A percentile compares a stretch with the other conserved stretches of the same genome.
Conservation (phyloP, 2,329 filamentous ascomycete species). For the Cladosporium sp. region DNA sequence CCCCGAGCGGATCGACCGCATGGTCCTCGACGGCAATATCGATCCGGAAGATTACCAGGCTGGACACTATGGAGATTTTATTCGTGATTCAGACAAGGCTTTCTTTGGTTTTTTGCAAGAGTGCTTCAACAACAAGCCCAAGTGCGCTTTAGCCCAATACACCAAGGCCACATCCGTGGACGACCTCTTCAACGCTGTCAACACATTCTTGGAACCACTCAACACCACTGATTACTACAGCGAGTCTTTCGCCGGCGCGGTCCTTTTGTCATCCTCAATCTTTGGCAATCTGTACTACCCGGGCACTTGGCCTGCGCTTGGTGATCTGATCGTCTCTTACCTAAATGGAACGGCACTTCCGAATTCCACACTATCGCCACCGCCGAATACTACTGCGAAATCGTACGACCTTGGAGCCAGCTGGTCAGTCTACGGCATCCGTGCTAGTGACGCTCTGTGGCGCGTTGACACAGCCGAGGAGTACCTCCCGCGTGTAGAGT, state of each 20-base stretch:
- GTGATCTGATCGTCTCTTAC: neutral
- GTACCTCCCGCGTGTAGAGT: neutral
- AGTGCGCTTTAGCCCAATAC: neutral
- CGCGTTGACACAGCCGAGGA: neutral
- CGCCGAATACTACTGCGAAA: neutral
- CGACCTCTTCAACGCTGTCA: neutral
- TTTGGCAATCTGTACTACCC: neutral
- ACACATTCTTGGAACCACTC: neutral
- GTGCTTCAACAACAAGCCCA: neutral
- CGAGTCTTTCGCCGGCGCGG: neutral
- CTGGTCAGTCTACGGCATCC: neutral
- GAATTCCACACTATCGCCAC: neutral
- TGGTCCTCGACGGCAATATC: slow-evolving; percentile 45
- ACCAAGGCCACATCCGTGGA: neutral
- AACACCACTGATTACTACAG: neutral
- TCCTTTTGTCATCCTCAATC: neutral
- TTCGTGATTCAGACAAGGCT: neutral
- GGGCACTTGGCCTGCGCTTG: neutral
- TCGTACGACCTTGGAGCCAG: neutral
- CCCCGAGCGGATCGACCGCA: slow-evolving; percentile 38
- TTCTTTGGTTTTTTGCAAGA: neutral
- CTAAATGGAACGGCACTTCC: neutral
- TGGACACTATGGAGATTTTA: neutral
- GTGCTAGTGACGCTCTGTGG: neutral
- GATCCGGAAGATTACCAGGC: slow-evolving; percentile 46